Base-by-base conservation (phyloP, 1,284 basidiomycete genomes). In the Trametes hirsuta region DNA sequence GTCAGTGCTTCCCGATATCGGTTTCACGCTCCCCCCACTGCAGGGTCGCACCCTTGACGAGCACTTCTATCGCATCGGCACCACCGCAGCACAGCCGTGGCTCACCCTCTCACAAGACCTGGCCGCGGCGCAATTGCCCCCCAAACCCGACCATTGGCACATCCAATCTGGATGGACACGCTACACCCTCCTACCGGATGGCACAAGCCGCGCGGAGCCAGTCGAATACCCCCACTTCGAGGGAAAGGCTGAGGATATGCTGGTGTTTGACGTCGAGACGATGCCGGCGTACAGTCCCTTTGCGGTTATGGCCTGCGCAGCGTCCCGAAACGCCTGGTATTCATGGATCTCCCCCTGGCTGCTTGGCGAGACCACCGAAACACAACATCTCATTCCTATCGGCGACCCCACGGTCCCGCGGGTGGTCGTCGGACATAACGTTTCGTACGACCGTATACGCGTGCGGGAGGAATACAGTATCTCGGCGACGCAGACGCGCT, bases 271-370 rank as follows among this genome's bases (percentile, higher is more conserved):
- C 73, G 93, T 99, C 50, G 97, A 99, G 76, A 95, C 94, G 0
- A 84, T 99, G 79, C 94, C 95, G 15, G 84, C 84, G 40, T 83
- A 93, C 61, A 88, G 91, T 47, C 87, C 86, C 0, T 95, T 88
- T 68, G 84, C 97, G 1, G 82, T 98, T 70, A 91, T 99, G 82
- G 96, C 97, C 0, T 93, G 90, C 58, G 96, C 96, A 1, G 92
- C 86, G 0, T 90, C 94, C 4, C 79, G 82, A 15, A 86, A 87
- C 39, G 90, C 88, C 0, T 99, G 97, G 96, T 99, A 99, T 72
- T 87, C 87, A 4, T 99, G 97, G 97, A 85, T 98, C 59, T 96
- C 93, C 1, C 97, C 97, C 0, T 97, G 95, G 88, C 78, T 99
- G 4, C 83, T 98, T 5, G 85, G 85, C 11, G 83, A 90, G 64